phyloP scores from a whole-genome alignment of 1,284 basidiomycete species.

The Microbotryomycetes sp. region DNA sequence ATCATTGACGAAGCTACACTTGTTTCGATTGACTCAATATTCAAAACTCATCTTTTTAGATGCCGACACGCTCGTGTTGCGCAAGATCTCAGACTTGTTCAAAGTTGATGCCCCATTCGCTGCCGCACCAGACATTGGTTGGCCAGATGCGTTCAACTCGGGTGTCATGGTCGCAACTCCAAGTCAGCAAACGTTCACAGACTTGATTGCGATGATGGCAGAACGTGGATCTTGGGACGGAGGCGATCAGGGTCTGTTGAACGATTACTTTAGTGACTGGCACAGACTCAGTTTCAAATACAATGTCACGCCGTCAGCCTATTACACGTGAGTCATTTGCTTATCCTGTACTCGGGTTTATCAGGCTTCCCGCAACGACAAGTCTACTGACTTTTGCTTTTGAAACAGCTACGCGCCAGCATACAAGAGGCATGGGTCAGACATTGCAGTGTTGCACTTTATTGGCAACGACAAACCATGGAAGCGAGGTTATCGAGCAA shows the following conservation, averaged over 20 bases:
- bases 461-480: slow-evolving; percentile 93
- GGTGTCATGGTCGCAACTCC: slow-evolving; percentile 86
- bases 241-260: slow-evolving; percentile 91
- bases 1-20: slow-evolving; percentile 90
- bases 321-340: slow-evolving; percentile 77
- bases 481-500: slow-evolving; percentile 49
- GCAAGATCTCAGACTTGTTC: slow-evolving; percentile 83
- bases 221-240: slow-evolving; percentile 89
- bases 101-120: slow-evolving; percentile 57
- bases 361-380: neutral
- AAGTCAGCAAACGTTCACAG: slow-evolving; percentile 69
- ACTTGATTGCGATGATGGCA: slow-evolving; percentile 61
- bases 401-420: slow-evolving; percentile 78
- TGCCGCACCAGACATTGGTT: slow-evolving; percentile 90
- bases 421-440: slow-evolving; percentile 81
- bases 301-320: slow-evolving; percentile 95
- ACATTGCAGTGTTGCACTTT: slow-evolving; percentile 86
- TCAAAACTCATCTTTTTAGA: slow-evolving; percentile 89
- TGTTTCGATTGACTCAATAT: slow-evolving; percentile 83
- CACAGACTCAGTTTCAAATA: slow-evolving; percentile 89
- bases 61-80: slow-evolving; percentile 86
- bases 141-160: slow-evolving; percentile 99
- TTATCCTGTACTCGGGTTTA: too few species aligned
- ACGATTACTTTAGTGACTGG: slow-evolving; percentile 84
- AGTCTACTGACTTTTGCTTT: slow-evolving; percentile 28